These are phyloP conservation scores for Tripidium arundinaceum DNA, from an alignment of 202 grass and related monocot species.

Conservation along the genomic window DNA sequence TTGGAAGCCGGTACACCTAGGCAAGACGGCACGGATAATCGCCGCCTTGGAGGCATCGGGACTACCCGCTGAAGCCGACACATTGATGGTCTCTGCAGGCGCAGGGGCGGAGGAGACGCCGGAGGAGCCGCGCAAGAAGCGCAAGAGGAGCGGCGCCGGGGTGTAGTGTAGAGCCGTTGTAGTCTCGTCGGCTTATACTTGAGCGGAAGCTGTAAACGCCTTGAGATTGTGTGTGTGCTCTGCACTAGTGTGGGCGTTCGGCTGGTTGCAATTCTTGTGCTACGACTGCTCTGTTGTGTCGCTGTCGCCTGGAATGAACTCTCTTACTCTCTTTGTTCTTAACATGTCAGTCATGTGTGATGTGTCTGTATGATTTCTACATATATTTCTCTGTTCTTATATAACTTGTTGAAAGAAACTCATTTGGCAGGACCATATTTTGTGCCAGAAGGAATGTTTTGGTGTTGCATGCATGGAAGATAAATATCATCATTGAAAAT, in stretches of 20 bases:
- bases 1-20: neutral
- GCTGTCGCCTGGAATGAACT: neutral
- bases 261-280: neutral
- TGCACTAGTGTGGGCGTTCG: neutral
- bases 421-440: constrained; percentile 7
- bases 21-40: neutral
- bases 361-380: neutral
- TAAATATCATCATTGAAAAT: neutral
- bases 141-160: neutral
- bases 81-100: neutral
- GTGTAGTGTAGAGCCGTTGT: too few species aligned
- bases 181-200: neutral
- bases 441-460: constrained; percentile 17
- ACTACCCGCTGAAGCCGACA: neutral
- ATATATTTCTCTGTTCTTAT: too few species aligned
- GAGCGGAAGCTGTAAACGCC: neutral
- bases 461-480: neutral
- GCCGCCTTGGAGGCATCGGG: neutral
- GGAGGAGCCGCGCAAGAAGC: neutral
- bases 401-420: too few species aligned
- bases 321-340: neutral
- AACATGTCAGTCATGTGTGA: neutral
- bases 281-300: neutral
- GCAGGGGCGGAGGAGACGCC: too few species aligned
- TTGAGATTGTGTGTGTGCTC: neutral